Base-by-base conservation (phyloP, 805 yeast genomes). In the Ogataea philodendri region DNA sequence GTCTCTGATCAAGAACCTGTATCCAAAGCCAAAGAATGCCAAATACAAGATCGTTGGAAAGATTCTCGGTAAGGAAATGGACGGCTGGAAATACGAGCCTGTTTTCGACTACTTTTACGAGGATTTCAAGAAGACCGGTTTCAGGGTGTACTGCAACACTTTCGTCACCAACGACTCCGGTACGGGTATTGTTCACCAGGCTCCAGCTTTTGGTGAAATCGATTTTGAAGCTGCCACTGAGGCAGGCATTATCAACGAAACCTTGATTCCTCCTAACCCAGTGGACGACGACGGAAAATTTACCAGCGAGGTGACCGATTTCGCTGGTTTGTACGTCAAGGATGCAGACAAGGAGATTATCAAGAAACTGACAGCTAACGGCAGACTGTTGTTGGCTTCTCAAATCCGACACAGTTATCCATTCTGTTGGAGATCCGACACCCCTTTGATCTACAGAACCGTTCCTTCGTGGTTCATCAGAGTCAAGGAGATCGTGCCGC, bases 341-440 rank as follows among this genome's bases (percentile, higher is more conserved):
- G 96, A 87, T 55, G 97, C 97, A 30, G 98, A 93, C 65, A 80
- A 87, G 53, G 73, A 76, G 55, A 90, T 93, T 59, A 87, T 93
- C 63, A 89, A 87, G 66, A 67, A 75, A 46, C 72, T 93, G 59
- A 84, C 93, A 41, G 84, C 78, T 35, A 62, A 70, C 24, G 97
- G 95, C 33, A 75, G 81, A 48, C 50, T 93, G 22, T 69, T 93
- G 47, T 74, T 78, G 26, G 82, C 80, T 39, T 69, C 86, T 26
- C 97, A 93, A 71, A 73, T 89, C 49, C 80, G 81, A 67, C 99
- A 93, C 74, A 83, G 95, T 63, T 93, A 93, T 66, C 98, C 99
- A 55, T 93, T 93, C 83, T 93, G 99, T 71, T 93, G 99, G 99
- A 84, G 99, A 76, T 90, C 97, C 3, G 98, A 93, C 60, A 93